Evolutionary conservation across 202 grass and related monocot species (phyloP).

Genomic region (Hordeum pubiflorum): DNA sequence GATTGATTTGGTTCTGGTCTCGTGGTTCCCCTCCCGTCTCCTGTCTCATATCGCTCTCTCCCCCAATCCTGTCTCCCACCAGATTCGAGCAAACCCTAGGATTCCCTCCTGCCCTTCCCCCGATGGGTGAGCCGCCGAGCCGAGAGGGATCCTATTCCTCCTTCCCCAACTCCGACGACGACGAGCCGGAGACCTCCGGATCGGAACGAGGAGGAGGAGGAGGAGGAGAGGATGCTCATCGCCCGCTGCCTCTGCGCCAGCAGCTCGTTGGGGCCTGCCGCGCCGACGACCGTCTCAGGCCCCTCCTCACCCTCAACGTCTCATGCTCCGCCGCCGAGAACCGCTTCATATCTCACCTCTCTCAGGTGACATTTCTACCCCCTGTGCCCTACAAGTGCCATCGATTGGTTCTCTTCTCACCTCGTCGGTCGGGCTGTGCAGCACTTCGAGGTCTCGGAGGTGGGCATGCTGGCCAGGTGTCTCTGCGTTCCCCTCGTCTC

Average conservation of each 20-base stretch:
- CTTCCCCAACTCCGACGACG: conserved; percentile 5
- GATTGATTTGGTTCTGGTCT: neutral
- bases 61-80: neutral
- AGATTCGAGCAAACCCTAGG: conserved; percentile 29
- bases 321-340: conserved; percentile 52
- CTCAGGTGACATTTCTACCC: conserved; percentile 34
- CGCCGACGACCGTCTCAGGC: conserved; percentile 61
- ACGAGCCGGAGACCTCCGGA: conserved; percentile 22
- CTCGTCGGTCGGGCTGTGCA: neutral
- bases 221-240: neutral
- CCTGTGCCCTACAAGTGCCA: neutral
- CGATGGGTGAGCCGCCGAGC: conserved; percentile 21
- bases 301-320: conserved; percentile 56
- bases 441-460: conserved; percentile 80
- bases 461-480: conserved; percentile 69
- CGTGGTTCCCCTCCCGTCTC: neutral
- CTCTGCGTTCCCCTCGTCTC: conserved; percentile 85
- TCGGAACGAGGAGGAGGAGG: neutral
- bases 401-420: neutral
- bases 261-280: conserved; percentile 80
- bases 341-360: conserved; percentile 71
- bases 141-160: conserved; percentile 7
- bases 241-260: conserved; percentile 34
- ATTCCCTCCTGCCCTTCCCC: neutral
- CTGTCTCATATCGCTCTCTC: neutral